These are phyloP conservation scores for Lichenothelia convexa DNA, from an alignment of 495 filamentous ascomycete species.

Conservation along the genomic window DNA sequence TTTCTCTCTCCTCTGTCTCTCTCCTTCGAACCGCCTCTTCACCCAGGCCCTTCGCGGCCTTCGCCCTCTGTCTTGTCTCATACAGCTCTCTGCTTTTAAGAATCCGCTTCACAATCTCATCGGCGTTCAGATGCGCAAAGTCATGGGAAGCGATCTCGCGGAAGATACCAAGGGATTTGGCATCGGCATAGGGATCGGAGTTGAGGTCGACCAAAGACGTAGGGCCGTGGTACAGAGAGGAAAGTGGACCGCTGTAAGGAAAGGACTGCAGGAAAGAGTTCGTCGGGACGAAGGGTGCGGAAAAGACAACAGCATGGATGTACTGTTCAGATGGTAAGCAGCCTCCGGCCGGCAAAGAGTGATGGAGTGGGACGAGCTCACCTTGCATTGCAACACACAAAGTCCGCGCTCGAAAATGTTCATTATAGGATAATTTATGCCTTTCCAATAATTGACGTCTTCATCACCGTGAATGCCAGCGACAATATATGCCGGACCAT, in stretches of 20 bases:
- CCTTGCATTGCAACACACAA: constrained; percentile 84
- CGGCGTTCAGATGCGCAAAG: constrained; percentile 77
- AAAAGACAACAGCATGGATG: constrained; percentile 70
- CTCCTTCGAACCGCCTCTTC: constrained; percentile 41
- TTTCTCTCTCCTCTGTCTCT: constrained; percentile 35
- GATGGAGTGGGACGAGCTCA: constrained; percentile 27
- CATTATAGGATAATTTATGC: constrained; percentile 98
- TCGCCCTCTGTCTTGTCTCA: constrained; percentile 75
- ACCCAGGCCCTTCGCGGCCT: constrained; percentile 60
- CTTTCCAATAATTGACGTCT: constrained; percentile 89
- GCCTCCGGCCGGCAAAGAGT: not conserved
- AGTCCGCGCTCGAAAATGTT: constrained; percentile 93
- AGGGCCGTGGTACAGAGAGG: constrained; percentile 88
- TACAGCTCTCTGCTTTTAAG: constrained; percentile 66
- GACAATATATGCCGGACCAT: constrained; percentile 66
- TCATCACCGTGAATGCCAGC: constrained; percentile 86
- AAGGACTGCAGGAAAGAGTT: constrained; percentile 53
- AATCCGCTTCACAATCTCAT: constrained; percentile 79
- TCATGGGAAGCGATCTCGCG: constrained; percentile 35
- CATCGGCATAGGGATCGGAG: constrained; percentile 68
- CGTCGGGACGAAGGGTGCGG: constrained; percentile 70
- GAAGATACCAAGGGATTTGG: constrained; percentile 26
- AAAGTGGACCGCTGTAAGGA: constrained; percentile 56
- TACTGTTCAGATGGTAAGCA: constrained; percentile 34
- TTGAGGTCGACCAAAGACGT: constrained; percentile 78